Evolutionary conservation across 495 filamentous ascomycete genomes (phyloP).

Genomic region (Penicillium canescens): DNA sequence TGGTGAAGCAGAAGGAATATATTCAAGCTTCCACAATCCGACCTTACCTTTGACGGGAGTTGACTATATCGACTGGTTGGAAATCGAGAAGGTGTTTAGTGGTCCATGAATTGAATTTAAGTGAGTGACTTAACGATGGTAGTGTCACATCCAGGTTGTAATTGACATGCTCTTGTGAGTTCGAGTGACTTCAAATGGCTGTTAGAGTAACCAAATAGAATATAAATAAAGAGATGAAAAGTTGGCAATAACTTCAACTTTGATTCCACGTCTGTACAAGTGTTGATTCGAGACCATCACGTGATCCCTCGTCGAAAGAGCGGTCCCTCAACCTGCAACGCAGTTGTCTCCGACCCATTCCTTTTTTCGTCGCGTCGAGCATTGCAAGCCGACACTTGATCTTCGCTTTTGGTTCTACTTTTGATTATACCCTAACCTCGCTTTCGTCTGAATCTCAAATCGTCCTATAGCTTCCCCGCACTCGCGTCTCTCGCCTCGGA

Average conservation of each 20-base stretch:
- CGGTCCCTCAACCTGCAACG: background rate
- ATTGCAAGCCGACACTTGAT: background rate
- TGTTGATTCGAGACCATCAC: background rate
- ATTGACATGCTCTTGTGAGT: no score
- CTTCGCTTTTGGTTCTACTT: background rate
- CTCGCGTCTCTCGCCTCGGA: slow-evolving; percentile 37
- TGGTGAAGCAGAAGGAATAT: slow-evolving; percentile 21
- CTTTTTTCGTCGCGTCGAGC: slow-evolving; percentile 6
- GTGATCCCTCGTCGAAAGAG: background rate
- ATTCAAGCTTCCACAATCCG: slow-evolving; percentile 23
- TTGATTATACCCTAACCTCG: background rate
- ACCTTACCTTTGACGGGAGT: slow-evolving; percentile 22
- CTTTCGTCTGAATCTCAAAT: background rate
- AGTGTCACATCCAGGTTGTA: no score
- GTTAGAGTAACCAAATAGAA: no score
- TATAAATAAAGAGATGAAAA: no score
- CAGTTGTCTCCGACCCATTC: slow-evolving; percentile 1
- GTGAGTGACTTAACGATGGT: no score
- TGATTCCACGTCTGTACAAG: no score
- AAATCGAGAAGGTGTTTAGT: slow-evolving; percentile 23
- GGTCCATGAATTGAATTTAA: background rate
- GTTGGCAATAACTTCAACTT: no score
- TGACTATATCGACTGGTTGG: slow-evolving; percentile 23
- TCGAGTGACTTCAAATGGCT: no score
- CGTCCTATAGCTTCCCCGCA: slow-evolving; percentile 40